A percentile compares a stretch with the other conserved stretches of the same genome.
Conservation (phyloP, 2,329 filamentous ascomycete species). For the Metarhizium guizhouense region DNA sequence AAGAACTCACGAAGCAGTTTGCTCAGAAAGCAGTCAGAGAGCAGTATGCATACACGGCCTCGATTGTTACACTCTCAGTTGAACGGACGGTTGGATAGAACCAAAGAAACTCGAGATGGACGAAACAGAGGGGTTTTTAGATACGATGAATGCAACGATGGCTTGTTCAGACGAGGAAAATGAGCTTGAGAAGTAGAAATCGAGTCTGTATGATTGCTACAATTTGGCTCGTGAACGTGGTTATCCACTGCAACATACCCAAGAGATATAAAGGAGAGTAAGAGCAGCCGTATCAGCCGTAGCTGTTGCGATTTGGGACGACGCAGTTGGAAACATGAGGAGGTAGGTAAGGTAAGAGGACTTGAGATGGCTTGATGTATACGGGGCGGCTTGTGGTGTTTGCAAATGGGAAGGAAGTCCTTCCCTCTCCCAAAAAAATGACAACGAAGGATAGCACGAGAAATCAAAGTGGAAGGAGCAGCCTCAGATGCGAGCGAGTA, state of each 20-base stretch:
- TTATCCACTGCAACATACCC: not conserved
- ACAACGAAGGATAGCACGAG: not conserved
- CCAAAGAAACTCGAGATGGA: slow-evolving; percentile 5
- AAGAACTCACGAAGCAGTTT: slow-evolving; percentile 21
- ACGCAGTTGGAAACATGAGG: not conserved
- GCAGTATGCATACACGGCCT: slow-evolving; percentile 30
- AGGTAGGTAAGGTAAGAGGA: not conserved
- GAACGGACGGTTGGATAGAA: slow-evolving; percentile 3
- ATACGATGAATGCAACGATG: slow-evolving; percentile 8
- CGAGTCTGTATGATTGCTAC: not conserved
- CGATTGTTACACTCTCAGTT: slow-evolving; percentile 13
- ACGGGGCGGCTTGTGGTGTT: not conserved
- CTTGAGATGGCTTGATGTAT: not conserved
- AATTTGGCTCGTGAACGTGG: not conserved
- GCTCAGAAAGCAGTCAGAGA: slow-evolving; percentile 23
- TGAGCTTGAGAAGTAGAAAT: slow-evolving; percentile 5
- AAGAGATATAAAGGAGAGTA: slow-evolving; percentile 3
- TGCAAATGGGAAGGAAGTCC: not conserved
- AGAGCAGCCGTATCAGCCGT: not conserved
- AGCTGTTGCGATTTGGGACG: not conserved
- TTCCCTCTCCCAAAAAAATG: not conserved
- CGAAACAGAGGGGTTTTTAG: slow-evolving; percentile 7
- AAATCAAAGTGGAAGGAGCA: not conserved
- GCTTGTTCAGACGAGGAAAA: slow-evolving; percentile 4
- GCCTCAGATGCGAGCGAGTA: not conserved